A percentile compares a stretch with the other conserved stretches of the same genome.
Evolutionary conservation across 2,329 filamentous ascomycete genomes (phyloP).

Genomic region (Calonectria montana): DNA sequence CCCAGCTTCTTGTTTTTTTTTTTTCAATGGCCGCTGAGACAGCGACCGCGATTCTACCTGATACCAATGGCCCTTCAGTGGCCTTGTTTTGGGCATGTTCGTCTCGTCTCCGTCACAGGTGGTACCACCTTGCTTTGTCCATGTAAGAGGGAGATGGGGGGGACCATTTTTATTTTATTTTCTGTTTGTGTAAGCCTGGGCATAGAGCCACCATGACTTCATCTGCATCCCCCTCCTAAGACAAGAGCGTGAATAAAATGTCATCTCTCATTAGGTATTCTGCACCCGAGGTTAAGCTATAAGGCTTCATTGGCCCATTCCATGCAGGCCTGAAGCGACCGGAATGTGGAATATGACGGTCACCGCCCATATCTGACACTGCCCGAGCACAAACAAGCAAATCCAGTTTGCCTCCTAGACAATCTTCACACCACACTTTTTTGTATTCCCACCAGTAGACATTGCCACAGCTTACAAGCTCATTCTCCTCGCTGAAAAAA

Average conservation of each 20-base stretch:
- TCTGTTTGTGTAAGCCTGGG: conserved; percentile 4
- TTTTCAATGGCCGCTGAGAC: conserved; percentile 1
- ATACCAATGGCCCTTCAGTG: background rate
- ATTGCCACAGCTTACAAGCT: background rate
- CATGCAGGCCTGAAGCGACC: background rate
- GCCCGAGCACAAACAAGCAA: background rate
- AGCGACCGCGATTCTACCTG: conserved; percentile 16
- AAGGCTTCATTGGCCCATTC: background rate
- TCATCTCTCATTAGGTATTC: background rate
- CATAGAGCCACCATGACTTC: background rate
- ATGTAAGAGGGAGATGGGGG: background rate
- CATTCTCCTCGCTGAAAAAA: background rate
- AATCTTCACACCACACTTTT: background rate
- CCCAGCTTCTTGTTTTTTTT: background rate
- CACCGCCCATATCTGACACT: background rate
- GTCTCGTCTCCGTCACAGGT: background rate
- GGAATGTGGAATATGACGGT: background rate
- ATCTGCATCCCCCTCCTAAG: background rate
- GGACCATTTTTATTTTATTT: background rate
- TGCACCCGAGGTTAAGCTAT: background rate
- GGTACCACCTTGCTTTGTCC: background rate
- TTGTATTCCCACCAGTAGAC: background rate
- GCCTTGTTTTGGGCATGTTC: background rate
- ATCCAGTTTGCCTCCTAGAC: background rate
- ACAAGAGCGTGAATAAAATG: background rate